Percentiles rank a stretch among this genome's conserved stretches.
Conservation (phyloP, 805 yeast species). For the Candida multigemmis region DNA sequence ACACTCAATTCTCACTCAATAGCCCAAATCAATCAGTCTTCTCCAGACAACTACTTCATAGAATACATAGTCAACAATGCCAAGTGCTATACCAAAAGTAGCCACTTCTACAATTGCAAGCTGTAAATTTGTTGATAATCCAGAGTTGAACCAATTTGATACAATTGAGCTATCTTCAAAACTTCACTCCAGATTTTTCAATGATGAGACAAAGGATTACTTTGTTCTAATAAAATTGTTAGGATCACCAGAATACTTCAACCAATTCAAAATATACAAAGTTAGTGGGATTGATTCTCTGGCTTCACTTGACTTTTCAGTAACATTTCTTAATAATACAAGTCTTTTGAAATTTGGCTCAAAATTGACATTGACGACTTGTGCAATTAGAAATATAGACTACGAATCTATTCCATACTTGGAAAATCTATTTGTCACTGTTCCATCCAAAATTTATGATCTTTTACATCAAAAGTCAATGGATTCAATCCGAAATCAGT, state of each 20-base stretch:
- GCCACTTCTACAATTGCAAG: conserved; percentile 18
- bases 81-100: conserved; percentile 1
- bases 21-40: background rate
- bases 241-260: conserved; percentile 31
- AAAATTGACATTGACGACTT: conserved; percentile 32
- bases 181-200: conserved; percentile 19
- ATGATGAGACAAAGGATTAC: conserved; percentile 4
- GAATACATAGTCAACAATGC: conserved; percentile 9
- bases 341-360: conserved; percentile 21
- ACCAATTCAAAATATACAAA: conserved; percentile 22
- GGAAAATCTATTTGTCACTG: conserved; percentile 35
- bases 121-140: conserved; percentile 23
- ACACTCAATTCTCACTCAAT: too few species aligned
- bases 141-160: conserved; percentile 14
- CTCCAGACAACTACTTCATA: background rate
- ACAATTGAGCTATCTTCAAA: conserved; percentile 23
- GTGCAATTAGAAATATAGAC: conserved; percentile 26
- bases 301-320: conserved; percentile 13
- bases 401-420: conserved; percentile 26
- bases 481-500: conserved; percentile 22
- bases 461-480: conserved; percentile 21
- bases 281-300: conserved; percentile 20
- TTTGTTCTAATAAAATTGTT: conserved; percentile 26
- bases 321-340: conserved; percentile 31
- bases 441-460: conserved; percentile 35